phyloP scores from a whole-genome alignment of 2,329 filamentous ascomycete genomes.

The Boeremia lycopersici region DNA sequence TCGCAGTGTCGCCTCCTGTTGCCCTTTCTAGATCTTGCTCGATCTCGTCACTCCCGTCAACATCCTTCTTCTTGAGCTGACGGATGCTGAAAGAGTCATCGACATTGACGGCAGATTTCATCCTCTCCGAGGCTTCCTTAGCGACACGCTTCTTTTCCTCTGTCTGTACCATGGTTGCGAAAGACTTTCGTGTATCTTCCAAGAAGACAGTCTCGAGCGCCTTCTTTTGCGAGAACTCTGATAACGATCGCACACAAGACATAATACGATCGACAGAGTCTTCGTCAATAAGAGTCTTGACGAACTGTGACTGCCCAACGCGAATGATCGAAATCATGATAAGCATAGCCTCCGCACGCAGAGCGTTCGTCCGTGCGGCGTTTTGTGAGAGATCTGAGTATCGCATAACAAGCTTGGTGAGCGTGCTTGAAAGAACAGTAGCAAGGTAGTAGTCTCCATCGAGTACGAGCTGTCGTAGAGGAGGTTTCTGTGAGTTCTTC shows the following conservation, averaged over 20 bases:
- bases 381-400: slow-evolving; percentile 92
- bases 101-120: slow-evolving; percentile 91
- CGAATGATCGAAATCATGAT: slow-evolving; percentile 99
- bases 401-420: slow-evolving; percentile 97
- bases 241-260: slow-evolving; percentile 91
- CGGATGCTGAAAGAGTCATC: slow-evolving; percentile 94
- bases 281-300: slow-evolving; percentile 95
- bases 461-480: slow-evolving; percentile 85
- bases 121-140: slow-evolving; percentile 89
- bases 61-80: slow-evolving; percentile 85
- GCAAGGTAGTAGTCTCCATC: slow-evolving; percentile 97
- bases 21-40: slow-evolving; percentile 91
- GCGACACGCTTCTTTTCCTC: slow-evolving; percentile 98
- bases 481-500: slow-evolving; percentile 95
- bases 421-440: slow-evolving; percentile 90
- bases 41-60: slow-evolving; percentile 82
- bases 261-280: slow-evolving; percentile 98
- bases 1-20: slow-evolving; percentile 82
- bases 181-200: slow-evolving; percentile 92
- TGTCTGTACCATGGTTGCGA: slow-evolving; percentile 94
- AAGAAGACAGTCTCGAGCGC: slow-evolving; percentile 92
- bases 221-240: slow-evolving; percentile 87
- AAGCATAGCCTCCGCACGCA: slow-evolving; percentile 96
- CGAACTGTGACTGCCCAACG: slow-evolving; percentile 97
- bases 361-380: slow-evolving; percentile 83